phyloP scores from a whole-genome alignment of 164 flowering plant species.

The Piper betle region DNA sequence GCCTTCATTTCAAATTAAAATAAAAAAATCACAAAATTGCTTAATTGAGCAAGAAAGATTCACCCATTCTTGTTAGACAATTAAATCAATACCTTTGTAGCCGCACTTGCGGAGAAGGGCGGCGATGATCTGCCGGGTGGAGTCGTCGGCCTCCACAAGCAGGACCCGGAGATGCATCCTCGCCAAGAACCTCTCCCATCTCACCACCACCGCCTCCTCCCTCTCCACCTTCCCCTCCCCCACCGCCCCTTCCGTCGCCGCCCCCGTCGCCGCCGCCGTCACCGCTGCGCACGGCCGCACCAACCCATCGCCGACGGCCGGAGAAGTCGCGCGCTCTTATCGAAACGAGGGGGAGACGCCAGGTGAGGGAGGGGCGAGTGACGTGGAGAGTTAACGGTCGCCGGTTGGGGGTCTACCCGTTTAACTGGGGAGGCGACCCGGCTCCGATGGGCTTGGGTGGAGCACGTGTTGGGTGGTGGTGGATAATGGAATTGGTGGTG shows the following conservation, averaged over 20 bases:
- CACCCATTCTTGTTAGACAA: not conserved
- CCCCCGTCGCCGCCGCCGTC: conserved; percentile 7
- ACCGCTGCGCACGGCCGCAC: conserved; percentile 1
- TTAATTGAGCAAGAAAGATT: not conserved
- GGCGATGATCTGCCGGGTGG: conserved; percentile 68
- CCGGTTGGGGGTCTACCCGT: no score
- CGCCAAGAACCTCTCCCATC: conserved; percentile 57
- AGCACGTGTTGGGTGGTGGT: no score
- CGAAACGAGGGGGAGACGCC: no score
- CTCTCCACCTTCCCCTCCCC: conserved; percentile 1
- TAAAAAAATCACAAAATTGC: not conserved
- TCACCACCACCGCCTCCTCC: conserved; percentile 13
- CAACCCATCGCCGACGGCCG: no score
- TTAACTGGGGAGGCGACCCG: no score
- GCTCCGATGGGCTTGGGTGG: no score
- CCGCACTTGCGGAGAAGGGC: conserved; percentile 76
- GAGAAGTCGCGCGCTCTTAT: no score
- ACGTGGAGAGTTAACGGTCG: no score
- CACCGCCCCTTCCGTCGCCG: conserved; percentile 8
- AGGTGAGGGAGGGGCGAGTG: no score
- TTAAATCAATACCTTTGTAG: conserved; percentile 41
- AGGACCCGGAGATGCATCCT: conserved; percentile 42
- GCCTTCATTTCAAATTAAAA: not conserved
- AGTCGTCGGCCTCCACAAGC: no score
- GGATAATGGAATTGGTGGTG: no score